A percentile compares a stretch with the other conserved stretches of the same genome.
These are phyloP conservation scores for Chytridium lagenaria DNA, from an alignment of 371 early-diverging fungal species.

Conservation along the genomic window DNA sequence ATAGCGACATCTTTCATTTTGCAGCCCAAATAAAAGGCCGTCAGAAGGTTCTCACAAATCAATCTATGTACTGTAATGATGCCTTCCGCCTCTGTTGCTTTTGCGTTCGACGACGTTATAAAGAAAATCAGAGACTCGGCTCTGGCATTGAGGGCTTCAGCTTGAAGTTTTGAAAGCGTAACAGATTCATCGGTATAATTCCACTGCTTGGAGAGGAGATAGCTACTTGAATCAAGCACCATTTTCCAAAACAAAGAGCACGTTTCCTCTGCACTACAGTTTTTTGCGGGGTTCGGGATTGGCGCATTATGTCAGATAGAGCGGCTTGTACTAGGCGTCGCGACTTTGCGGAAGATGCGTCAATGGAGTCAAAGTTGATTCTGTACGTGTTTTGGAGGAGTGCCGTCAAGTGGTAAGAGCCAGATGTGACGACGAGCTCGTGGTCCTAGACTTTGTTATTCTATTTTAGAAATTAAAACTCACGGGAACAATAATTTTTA, in stretches of 20 bases:
- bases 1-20: conserved; percentile 16
- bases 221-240: conserved; percentile 28
- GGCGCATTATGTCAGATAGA: conserved; percentile 31
- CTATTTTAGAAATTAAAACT: background rate
- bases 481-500: conserved; percentile 33
- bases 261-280: background rate
- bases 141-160: conserved; percentile 26
- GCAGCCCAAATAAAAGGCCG: conserved; percentile 24
- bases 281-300: conserved; percentile 8
- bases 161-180: conserved; percentile 22
- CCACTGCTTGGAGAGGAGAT: conserved; percentile 27
- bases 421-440: conserved; percentile 29
- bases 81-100: conserved; percentile 5
- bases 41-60: conserved; percentile 20
- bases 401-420: background rate
- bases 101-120: background rate
- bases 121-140: conserved; percentile 29
- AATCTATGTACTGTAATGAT: background rate
- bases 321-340: conserved; percentile 29
- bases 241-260: conserved; percentile 27
- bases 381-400: conserved; percentile 23
- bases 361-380: conserved; percentile 32
- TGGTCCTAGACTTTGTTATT: conserved; percentile 28
- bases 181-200: conserved; percentile 12
- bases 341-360: conserved; percentile 14